Evolutionary conservation across 2,329 filamentous ascomycete species (phyloP), one percentile per base, ranked within the genome.

Genomic region (Emericellopsis atlantica): DNA sequence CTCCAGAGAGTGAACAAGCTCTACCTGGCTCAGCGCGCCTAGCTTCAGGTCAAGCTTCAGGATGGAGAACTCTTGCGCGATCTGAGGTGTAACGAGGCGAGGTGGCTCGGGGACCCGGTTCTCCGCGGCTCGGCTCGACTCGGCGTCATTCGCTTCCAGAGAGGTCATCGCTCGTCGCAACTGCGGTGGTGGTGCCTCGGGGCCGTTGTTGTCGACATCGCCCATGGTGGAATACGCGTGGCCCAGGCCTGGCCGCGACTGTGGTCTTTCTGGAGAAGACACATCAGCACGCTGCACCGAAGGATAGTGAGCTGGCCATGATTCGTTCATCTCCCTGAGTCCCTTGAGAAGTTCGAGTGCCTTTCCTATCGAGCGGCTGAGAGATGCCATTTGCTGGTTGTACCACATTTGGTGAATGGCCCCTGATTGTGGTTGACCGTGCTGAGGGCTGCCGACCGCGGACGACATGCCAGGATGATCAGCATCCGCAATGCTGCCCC

Each of bases 221-320:
- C 67, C 69, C 12, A 72, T 59, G 6, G 70, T 73, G 4, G 83
- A 78, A 42, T 78, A 72, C 2, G 79, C 72, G 48, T 84, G 81
- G 5, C 22, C 32, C 34, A 36, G 22, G n/a, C 40, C 40, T n/a
- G 32, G 39, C 12, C 39, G 35, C 23, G 40, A 38, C n/a, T 14
- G 15, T 16, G 35, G 40, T 23, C 36, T 23, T 16, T 38, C 36
- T 12, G 29, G 69, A n/a, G 64, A 51, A 23, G 58, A 53, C 36
- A 64, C 51, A 45, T 75, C 70, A 29, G 75, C 57, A 47, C 78
- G 70, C 55, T 87, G 80, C 4, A 90, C 80, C 2, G 89, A 86
- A 40, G 92, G 92, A 58, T 98, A 98, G 57, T 93, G 85, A 26
- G 89, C 90, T 1, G 92, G 92, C 92, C 92, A 96, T 54, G 80